Conservation (phyloP, 768 basidiomycete species). For the Cystofilobasidium bisporidii region DNA sequence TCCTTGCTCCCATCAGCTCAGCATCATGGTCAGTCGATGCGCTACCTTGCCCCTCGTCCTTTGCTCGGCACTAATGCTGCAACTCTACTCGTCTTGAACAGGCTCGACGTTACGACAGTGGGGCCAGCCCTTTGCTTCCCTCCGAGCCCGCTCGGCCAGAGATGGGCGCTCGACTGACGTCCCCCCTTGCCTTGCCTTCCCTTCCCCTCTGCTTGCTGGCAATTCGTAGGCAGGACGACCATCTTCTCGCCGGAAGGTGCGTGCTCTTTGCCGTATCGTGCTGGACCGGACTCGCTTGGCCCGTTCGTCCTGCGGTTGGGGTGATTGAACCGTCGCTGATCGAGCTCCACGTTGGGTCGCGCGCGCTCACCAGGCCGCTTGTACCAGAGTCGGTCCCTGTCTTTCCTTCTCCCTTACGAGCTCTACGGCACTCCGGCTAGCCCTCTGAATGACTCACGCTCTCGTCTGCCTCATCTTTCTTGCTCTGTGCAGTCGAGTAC, state of each 20-base stretch:
- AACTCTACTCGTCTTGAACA: constrained; percentile 37
- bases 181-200: neutral
- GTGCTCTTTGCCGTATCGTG: constrained; percentile 4
- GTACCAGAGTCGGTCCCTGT: constrained; percentile 70
- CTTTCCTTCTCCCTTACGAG: neutral
- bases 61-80: neutral
- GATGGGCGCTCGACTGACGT: neutral
- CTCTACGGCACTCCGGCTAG: neutral
- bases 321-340: neutral
- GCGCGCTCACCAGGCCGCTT: constrained; percentile 58
- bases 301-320: neutral
- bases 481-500: constrained; percentile 69
- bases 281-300: neutral
- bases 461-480: neutral
- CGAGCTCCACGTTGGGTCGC: constrained; percentile 7
- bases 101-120: constrained; percentile 94
- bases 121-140: constrained; percentile 41
- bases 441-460: neutral
- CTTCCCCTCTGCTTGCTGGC: neutral
- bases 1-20: too few species aligned
- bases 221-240: constrained; percentile 55
- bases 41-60: too few species aligned
- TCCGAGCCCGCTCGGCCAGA: constrained; percentile 12
- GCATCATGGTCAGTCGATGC: too few species aligned
- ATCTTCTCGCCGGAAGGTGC: constrained; percentile 93